These are phyloP conservation scores for Eruca vesicaria DNA, from an alignment of 441 rosid species.

Conservation along the genomic window DNA sequence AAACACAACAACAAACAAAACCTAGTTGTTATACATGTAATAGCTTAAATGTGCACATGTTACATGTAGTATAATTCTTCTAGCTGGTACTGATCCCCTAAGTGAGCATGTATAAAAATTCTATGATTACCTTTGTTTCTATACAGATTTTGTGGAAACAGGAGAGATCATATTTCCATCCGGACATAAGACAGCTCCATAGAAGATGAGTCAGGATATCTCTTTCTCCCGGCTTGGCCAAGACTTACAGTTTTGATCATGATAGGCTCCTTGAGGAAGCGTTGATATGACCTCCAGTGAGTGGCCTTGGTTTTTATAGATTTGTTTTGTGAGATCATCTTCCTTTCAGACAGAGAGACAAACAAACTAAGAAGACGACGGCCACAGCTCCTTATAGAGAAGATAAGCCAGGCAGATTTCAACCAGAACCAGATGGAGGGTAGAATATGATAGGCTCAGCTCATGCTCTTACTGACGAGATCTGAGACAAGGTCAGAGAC, in stretches of 20 bases:
- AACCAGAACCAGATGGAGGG: neutral
- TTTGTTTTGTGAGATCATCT: neutral
- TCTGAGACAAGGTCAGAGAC: neutral
- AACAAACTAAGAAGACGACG: neutral
- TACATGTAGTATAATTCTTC: neutral
- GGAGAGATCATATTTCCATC: neutral
- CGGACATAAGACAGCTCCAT: neutral
- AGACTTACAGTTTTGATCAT: neutral
- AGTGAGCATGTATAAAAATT: too few species aligned
- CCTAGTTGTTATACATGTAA: neutral
- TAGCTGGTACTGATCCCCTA: neutral
- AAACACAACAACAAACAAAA: neutral
- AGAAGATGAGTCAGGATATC: neutral
- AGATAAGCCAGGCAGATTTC: neutral
- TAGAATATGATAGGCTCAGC: neutral
- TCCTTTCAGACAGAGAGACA: neutral
- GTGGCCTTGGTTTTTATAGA: neutral
- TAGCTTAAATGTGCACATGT: neutral
- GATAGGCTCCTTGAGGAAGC: neutral
- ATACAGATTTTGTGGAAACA: neutral
- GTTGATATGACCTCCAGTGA: neutral
- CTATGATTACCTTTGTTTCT: too few species aligned
- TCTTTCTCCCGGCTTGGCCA: neutral
- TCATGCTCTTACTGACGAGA: neutral
- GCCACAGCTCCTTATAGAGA: neutral